Evolutionary conservation across 192 early-diverging fungal genomes (phyloP).

Genomic region (Umbelopsis ramanniana): DNA sequence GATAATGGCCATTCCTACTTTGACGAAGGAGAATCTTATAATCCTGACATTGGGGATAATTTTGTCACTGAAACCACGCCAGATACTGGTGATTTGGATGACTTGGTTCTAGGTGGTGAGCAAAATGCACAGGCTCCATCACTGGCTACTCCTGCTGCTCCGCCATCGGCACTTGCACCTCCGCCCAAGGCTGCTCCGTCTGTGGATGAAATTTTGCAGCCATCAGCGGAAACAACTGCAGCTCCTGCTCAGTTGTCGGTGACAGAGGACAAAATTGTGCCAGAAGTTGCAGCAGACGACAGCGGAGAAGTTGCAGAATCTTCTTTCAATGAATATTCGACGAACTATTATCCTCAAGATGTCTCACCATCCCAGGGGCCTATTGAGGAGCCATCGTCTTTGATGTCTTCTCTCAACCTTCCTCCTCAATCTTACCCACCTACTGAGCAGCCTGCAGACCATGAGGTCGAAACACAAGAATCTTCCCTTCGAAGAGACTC

Average conservation of each 20-base stretch:
- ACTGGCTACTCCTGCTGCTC: background rate
- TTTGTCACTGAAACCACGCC: background rate
- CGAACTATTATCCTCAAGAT: too few relatives aligned
- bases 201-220: background rate
- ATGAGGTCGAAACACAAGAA: too few relatives aligned
- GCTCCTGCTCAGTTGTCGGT: too few relatives aligned
- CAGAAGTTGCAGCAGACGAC: background rate
- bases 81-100: constrained; percentile 26
- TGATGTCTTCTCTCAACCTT: too few relatives aligned
- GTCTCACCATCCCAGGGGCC: background rate
- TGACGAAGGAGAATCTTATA: background rate
- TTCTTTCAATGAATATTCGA: too few relatives aligned
- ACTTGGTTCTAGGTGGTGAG: constrained; percentile 28
- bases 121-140: background rate
- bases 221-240: too few relatives aligned
- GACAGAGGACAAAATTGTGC: background rate
- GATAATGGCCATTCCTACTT: background rate
- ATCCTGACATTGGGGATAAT: background rate
- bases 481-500: too few relatives aligned
- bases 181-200: background rate
- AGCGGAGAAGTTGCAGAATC: background rate
- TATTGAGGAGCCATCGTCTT: background rate
- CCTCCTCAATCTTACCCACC: too few relatives aligned
- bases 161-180: background rate
- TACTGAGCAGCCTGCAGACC: too few relatives aligned